Conservation (phyloP, 2,329 filamentous ascomycete genomes). For the Paecilomyces sp. region DNA sequence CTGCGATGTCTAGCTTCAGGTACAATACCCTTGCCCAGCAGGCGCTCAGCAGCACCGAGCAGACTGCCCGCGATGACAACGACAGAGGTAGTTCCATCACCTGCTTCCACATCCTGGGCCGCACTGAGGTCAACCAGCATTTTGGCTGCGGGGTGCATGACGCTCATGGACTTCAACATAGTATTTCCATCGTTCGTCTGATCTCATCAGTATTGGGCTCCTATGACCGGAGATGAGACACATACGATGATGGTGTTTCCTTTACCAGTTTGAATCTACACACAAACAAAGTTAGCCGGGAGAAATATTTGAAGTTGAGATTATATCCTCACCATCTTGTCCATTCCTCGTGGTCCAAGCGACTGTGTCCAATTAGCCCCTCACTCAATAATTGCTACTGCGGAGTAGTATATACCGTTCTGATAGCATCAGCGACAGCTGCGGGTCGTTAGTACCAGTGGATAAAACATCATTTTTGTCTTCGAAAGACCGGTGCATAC, state of each 20-base stretch:
- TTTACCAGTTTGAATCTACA: conserved; percentile 80
- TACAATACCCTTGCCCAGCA: conserved; percentile 67
- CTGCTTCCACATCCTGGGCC: conserved; percentile 95
- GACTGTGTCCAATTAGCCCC: conserved; percentile 50
- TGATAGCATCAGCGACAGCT: conserved; percentile 96
- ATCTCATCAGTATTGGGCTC: conserved; percentile 19
- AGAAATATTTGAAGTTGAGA: not conserved
- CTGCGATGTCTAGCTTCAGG: not conserved
- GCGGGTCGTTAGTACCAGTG: conserved; percentile 19
- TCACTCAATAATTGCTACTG: conserved; percentile 14
- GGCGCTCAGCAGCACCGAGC: conserved; percentile 83
- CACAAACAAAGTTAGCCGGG: conserved; percentile 14
- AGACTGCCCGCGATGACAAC: conserved; percentile 96
- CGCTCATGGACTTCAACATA: conserved; percentile 98
- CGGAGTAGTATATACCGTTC: conserved; percentile 53
- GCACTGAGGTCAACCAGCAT: conserved; percentile 98
- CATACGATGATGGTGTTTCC: conserved; percentile 86
- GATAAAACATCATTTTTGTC: conserved; percentile 1
- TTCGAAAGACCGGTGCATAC: conserved; percentile 41
- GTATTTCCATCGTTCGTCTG: conserved; percentile 96
- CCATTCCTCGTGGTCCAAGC: conserved; percentile 92
- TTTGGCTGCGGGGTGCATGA: conserved; percentile 98
- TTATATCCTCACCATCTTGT: conserved; percentile 66
- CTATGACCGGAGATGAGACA: conserved; percentile 9
- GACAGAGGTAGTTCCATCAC: conserved; percentile 95